Evolutionary conservation across 1,139 yeast genomes (phyloP).

Genomic region (Pichia sp.): DNA sequence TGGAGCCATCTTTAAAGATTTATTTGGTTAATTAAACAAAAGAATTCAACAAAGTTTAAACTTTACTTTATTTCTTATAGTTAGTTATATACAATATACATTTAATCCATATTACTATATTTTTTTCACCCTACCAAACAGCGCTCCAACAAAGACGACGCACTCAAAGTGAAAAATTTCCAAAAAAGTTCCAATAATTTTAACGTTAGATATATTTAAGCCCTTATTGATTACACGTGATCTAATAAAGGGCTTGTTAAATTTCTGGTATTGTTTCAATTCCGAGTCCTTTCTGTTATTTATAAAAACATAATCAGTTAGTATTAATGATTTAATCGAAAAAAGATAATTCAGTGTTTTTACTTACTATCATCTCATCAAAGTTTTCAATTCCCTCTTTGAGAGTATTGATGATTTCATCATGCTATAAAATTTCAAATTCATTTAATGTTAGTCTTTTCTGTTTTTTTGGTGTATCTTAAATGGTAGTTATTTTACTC

Average conservation of each 20-base stretch:
- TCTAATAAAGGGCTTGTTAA: not conserved
- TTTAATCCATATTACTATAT: too few species aligned
- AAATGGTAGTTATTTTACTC: not conserved
- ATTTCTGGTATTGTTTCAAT: constrained; percentile 6
- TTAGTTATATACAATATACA: too few species aligned
- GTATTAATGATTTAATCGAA: not conserved
- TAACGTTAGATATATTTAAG: not conserved
- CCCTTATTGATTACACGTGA: not conserved
- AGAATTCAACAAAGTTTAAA: not conserved
- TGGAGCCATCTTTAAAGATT: constrained; percentile 26
- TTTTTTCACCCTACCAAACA: not conserved
- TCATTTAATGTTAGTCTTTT: constrained; percentile 4
- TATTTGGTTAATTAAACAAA: constrained; percentile 5
- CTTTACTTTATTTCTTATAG: too few species aligned
- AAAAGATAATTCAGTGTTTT: not conserved
- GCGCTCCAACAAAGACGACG: not conserved
- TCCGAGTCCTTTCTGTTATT: constrained; percentile 5
- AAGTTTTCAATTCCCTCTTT: constrained; percentile 10
- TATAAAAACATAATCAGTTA: not conserved
- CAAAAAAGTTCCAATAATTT: too few species aligned
- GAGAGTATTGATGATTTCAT: constrained; percentile 3
- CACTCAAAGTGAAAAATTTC: too few species aligned
- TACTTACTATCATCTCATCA: constrained; percentile 7
- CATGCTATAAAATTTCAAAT: constrained; percentile 1
- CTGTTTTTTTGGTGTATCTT: not conserved